These are phyloP conservation scores for Phytophthora foliorum DNA, from an alignment of 352 stramenopile species.

Conservation along the genomic window DNA sequence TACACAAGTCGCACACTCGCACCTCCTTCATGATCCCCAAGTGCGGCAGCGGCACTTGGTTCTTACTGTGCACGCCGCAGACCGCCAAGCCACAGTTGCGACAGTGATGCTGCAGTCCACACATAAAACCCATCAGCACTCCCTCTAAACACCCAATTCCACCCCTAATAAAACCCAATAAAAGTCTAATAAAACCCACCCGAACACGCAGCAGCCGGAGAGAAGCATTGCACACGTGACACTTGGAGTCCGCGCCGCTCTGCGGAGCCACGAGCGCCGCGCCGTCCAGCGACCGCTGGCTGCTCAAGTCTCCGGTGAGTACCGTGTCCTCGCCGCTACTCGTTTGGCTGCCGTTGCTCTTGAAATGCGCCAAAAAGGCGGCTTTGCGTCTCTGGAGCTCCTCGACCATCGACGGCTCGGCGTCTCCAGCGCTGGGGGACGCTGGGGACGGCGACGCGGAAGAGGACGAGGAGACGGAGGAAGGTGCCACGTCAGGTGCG, in stretches of 20 bases:
- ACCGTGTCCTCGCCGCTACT: slow-evolving; percentile 20
- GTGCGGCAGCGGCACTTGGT: slow-evolving; percentile 80
- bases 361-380: slow-evolving; percentile 62
- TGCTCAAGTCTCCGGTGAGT: slow-evolving; percentile 22
- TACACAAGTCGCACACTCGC: slow-evolving; percentile 80
- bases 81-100: slow-evolving; percentile 73
- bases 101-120: slow-evolving; percentile 59
- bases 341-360: slow-evolving; percentile 26
- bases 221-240: slow-evolving; percentile 71
- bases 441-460: slow-evolving; percentile 11
- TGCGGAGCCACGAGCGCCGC: slow-evolving; percentile 8
- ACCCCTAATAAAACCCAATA: not conserved
- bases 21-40: slow-evolving; percentile 80
- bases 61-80: slow-evolving; percentile 81
- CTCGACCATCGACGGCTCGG: slow-evolving; percentile 43
- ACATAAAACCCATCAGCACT: slow-evolving; percentile 5
- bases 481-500: slow-evolving; percentile 19
- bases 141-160: slow-evolving; percentile 7
- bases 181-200: slow-evolving; percentile 44
- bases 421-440: slow-evolving; percentile 29
- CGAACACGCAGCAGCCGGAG: slow-evolving; percentile 61
- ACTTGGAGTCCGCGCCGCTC: slow-evolving; percentile 55
- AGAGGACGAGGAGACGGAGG: not conserved
- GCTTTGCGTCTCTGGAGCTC: slow-evolving; percentile 58
- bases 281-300: slow-evolving; percentile 28